Evolutionary conservation across 768 basidiomycete genomes (phyloP).

Genomic region (Kondoa malvinella): DNA sequence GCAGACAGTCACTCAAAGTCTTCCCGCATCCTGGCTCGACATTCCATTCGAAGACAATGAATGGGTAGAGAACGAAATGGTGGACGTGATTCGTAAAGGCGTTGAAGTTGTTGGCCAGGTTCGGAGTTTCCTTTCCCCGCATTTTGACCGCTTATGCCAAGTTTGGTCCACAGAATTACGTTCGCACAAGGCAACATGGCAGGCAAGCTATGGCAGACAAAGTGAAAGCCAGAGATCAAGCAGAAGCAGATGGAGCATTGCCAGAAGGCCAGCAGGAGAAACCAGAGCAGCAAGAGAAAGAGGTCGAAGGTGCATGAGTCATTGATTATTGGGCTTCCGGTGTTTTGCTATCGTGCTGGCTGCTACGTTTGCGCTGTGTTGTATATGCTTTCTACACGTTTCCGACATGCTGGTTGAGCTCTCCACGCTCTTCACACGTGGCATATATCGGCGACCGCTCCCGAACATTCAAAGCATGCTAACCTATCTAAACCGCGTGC

Average conservation of each 20-base stretch:
- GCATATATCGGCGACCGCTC: too few species aligned
- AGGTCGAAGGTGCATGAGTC: neutral
- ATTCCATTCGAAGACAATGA: constrained; percentile 66
- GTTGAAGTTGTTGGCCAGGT: constrained; percentile 80
- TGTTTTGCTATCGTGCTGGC: too few species aligned
- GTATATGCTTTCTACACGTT: too few species aligned
- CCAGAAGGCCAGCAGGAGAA: neutral
- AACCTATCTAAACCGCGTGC: too few species aligned
- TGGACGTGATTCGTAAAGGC: constrained; percentile 64
- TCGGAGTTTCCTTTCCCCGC: neutral
- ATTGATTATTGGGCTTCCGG: too few species aligned
- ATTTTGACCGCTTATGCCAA: neutral
- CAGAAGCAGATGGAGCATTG: too few species aligned
- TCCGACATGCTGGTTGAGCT: too few species aligned
- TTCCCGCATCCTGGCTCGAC: constrained; percentile 70
- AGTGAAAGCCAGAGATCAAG: neutral
- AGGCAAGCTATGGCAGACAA: neutral
- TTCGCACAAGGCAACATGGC: neutral
- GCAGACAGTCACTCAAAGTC: constrained; percentile 62
- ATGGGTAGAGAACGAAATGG: constrained; percentile 91
- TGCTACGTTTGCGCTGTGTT: too few species aligned
- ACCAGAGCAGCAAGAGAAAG: neutral
- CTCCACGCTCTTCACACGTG: too few species aligned
- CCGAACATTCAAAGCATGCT: too few species aligned
- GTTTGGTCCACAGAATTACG: neutral